Percentiles rank a stretch among this genome's conserved stretches.
These are phyloP conservation scores for Phytopythium aichiense DNA, from an alignment of 352 stramenopile species.

Conservation along the genomic window DNA sequence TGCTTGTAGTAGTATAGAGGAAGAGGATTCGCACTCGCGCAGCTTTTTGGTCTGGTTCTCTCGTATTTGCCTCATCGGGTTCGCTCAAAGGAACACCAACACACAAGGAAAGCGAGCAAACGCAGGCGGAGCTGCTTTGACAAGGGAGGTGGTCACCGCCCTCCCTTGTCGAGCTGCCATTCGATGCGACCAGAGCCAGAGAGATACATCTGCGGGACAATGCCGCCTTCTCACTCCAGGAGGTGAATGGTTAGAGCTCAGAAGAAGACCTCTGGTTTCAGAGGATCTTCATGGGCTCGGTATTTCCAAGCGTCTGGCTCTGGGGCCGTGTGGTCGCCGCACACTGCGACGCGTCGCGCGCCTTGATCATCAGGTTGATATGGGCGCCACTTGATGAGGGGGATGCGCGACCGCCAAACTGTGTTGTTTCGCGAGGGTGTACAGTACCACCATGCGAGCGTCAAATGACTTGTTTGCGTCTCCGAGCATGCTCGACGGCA, in stretches of 20 bases:
- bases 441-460: background rate
- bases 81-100: background rate
- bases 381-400: background rate
- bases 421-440: background rate
- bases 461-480: background rate
- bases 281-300: too few relatives aligned
- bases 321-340: background rate
- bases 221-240: too few relatives aligned
- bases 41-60: background rate
- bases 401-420: background rate
- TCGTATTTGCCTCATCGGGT: background rate
- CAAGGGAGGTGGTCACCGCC: too few relatives aligned
- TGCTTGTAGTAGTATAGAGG: background rate
- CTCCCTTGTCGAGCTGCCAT: too few relatives aligned
- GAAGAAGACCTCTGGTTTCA: too few relatives aligned
- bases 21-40: background rate
- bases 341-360: background rate
- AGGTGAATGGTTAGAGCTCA: too few relatives aligned
- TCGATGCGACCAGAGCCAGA: too few relatives aligned
- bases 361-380: background rate
- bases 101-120: too few relatives aligned
- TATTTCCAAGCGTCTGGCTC: too few relatives aligned
- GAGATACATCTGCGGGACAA: too few relatives aligned
- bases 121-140: too few relatives aligned
- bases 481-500: background rate